Evolutionary conservation across 23 red algal genomes (phyloP).

Genomic region (Cyanidioschyzon merolae): DNA sequence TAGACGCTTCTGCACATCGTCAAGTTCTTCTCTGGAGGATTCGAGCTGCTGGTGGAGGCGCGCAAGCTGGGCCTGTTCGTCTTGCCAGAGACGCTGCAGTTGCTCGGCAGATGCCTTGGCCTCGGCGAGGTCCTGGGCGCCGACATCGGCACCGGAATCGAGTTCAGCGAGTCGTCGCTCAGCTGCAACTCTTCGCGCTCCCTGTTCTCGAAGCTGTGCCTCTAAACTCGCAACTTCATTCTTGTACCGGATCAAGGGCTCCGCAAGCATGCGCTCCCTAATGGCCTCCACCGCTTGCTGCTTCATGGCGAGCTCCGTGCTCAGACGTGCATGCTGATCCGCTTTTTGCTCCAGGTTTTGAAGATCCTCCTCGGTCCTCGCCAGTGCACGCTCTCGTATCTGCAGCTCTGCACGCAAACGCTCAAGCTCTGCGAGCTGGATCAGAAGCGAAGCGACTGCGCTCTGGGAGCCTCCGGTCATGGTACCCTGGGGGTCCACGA

Average conservation of each 20-base stretch:
- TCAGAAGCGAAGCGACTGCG: background rate
- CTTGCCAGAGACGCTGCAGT: background rate
- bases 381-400: conserved; percentile 10
- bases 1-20: background rate
- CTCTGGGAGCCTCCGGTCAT: conserved; percentile 48
- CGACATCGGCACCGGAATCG: background rate
- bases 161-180: conserved; percentile 1
- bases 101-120: background rate
- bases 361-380: background rate
- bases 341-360: background rate
- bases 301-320: background rate
- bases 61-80: background rate
- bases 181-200: background rate
- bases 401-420: background rate
- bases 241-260: background rate
- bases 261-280: background rate
- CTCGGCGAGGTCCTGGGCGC: conserved; percentile 14
- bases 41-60: background rate
- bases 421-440: background rate
- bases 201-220: conserved; percentile 30
- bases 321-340: background rate
- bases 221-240: background rate
- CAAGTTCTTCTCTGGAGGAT: background rate
- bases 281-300: background rate
- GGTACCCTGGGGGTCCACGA: conserved; percentile 81